Conservation (phyloP, 2,329 filamentous ascomycete genomes). For the Aureobasidium pullulans region DNA sequence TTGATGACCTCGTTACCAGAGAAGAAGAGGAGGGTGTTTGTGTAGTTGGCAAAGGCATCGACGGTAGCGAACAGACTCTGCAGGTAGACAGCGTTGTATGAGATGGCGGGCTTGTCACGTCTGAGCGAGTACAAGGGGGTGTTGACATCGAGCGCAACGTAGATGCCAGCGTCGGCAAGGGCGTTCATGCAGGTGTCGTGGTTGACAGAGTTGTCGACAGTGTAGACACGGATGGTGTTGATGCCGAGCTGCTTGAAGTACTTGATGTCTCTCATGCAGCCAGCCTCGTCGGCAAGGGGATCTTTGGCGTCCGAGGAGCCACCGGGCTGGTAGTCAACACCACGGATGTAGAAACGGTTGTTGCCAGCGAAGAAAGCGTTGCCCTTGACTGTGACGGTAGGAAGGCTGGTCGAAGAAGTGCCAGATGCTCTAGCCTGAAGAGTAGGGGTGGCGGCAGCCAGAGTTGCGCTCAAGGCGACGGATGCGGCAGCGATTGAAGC, state of each 20-base stretch:
- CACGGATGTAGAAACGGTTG: slow-evolving; percentile 54
- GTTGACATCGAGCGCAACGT: slow-evolving; percentile 87
- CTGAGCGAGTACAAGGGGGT: slow-evolving; percentile 85
- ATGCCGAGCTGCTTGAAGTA: slow-evolving; percentile 80
- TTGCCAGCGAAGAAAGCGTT: slow-evolving; percentile 60
- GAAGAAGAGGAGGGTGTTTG: slow-evolving; percentile 82
- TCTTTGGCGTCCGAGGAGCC: slow-evolving; percentile 59
- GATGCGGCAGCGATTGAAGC: slow-evolving; percentile 29
- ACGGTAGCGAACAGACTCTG: slow-evolving; percentile 83
- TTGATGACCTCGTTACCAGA: slow-evolving; percentile 71
- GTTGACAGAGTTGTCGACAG: slow-evolving; percentile 73
- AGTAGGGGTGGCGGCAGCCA: slow-evolving; percentile 37
- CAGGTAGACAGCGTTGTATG: slow-evolving; percentile 83
- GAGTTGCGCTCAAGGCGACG: slow-evolving; percentile 37
- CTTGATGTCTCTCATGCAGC: slow-evolving; percentile 71
- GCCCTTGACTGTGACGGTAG: slow-evolving; percentile 55
- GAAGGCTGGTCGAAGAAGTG: slow-evolving; percentile 39
- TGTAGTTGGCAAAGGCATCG: slow-evolving; percentile 72
- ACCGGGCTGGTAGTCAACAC: slow-evolving; percentile 49
- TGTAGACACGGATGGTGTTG: slow-evolving; percentile 90
- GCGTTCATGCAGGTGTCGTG: slow-evolving; percentile 82
- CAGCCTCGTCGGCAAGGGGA: slow-evolving; percentile 62
- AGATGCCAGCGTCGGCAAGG: slow-evolving; percentile 78
- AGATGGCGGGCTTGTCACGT: slow-evolving; percentile 61
- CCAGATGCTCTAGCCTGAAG: slow-evolving; percentile 27